Conservation (phyloP, 306 rosid species). For the Rubus parviflorus region DNA sequence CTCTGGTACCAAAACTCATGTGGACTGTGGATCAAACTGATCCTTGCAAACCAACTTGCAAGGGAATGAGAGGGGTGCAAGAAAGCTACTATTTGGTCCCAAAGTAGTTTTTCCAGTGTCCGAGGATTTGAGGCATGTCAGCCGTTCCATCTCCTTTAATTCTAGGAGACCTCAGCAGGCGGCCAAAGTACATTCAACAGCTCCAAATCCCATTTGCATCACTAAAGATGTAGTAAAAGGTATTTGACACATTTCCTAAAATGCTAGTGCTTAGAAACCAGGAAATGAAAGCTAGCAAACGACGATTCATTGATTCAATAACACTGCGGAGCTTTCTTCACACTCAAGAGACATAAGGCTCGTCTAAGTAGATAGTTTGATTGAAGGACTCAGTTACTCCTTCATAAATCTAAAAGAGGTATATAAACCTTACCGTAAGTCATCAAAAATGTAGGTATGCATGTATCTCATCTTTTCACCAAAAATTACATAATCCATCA, state of each 20-base stretch:
- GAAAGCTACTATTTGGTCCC: not conserved
- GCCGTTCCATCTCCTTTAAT: not conserved
- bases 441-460: not conserved
- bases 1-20: too few relatives aligned
- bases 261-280: not conserved
- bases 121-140: not conserved
- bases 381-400: not conserved
- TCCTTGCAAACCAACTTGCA: not conserved
- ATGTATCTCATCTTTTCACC: not conserved
- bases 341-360: not conserved
- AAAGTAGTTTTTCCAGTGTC: not conserved
- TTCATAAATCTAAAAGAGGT: not conserved
- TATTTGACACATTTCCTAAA: not conserved
- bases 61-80: not conserved
- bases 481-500: not conserved
- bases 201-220: not conserved
- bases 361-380: not conserved
- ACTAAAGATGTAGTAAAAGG: not conserved
- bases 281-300: not conserved
- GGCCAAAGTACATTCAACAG: not conserved
- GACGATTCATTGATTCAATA: not conserved
- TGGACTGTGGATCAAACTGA: too few relatives aligned
- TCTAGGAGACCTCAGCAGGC: not conserved
- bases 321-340: not conserved
- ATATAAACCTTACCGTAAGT: not conserved